Evolutionary conservation across 2,329 filamentous ascomycete species (phyloP), one percentile per base, ranked within the genome.

Genomic region (Cladophialophora psammophila): DNA sequence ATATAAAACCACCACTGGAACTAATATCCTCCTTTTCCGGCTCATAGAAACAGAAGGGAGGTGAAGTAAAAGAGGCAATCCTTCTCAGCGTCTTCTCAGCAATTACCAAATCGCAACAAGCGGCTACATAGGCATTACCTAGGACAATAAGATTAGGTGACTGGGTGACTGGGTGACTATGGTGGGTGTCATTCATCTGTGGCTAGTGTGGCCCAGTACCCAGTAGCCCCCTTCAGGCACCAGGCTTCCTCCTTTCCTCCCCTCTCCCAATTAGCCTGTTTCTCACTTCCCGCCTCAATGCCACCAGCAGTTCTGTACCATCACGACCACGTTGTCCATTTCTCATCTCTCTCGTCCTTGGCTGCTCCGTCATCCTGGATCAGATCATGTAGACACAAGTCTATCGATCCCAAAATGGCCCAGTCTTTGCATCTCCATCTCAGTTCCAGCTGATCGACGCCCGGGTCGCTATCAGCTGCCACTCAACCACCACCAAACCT

Each of bases 21-120:
- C 26, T 26, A 26, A 26, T 26, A 26, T 26, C 26, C 26, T 26
- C 26, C 26, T 26, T 26, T 26, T 26, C 26, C 26, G 3, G 26
- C 26, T 2, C 2, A 26, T 26, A 26, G 26, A 26, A 26, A 26
- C 13, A 40, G 5, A 40, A 13, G 9, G 1, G 36, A 40, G 36
- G 13, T 38, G 36, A 38, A 38, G 9, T 13, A 40, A 26, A 26
- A 3, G 3, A 26, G 26, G 26, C 2, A 26, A 10, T 50, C 45
- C 20, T 57, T 50, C 45, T 62, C 60, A 62, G 60, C 60, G 7
- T 20, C 60, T 62, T 62, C 60, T 62, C 60, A 62, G 52, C 60
- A 54, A 40, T 55, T 38, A 52, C 45, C 18, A 52, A 20, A 20
- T 26, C 26, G 26, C 26, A 26, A 26, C 26, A 26, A 26, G 26